Percentiles rank a stretch among this genome's conserved stretches.
Evolutionary conservation across 2,329 filamentous ascomycete genomes (phyloP).

Genomic region (Paramyrothecium sp.): DNA sequence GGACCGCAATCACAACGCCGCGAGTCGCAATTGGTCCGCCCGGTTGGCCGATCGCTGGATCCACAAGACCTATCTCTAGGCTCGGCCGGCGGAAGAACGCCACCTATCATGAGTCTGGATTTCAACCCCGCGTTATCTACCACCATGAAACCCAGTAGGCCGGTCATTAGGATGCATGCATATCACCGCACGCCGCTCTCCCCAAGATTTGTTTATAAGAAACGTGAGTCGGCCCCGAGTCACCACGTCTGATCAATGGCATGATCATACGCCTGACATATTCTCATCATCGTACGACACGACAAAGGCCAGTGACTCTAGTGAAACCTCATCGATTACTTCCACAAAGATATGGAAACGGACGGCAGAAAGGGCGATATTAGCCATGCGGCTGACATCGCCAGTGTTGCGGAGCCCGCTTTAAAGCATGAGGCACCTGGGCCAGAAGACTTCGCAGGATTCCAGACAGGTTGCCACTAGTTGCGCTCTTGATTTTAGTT

Average conservation of each 20-base stretch:
- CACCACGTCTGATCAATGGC: neutral
- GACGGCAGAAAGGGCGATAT: constrained; percentile 7
- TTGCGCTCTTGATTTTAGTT: constrained; percentile 22
- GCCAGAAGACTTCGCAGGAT: constrained; percentile 18
- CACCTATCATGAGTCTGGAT: constrained; percentile 12
- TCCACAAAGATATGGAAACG: constrained; percentile 3
- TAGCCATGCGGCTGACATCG: neutral
- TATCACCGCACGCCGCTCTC: neutral
- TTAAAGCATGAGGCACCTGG: constrained; percentile 3
- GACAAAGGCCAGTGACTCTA: neutral
- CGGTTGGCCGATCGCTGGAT: constrained; percentile 2
- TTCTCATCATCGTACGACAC: neutral
- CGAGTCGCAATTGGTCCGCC: constrained; percentile 7
- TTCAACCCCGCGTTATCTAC: constrained; percentile 15
- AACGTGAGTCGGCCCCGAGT: neutral
- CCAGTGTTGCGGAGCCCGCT: neutral
- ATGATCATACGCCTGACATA: too few relatives aligned
- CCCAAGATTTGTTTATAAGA: constrained; percentile 5
- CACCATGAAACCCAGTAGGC: constrained; percentile 2
- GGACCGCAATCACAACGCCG: constrained; percentile 1
- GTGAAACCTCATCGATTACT: neutral
- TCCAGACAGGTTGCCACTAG: constrained; percentile 22
- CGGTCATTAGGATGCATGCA: neutral
- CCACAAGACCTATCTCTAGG: constrained; percentile 7
- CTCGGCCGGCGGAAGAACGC: constrained; percentile 10